A percentile compares a stretch with the other conserved stretches of the same genome.
Evolutionary conservation across 345 rosid species (phyloP).

Genomic region (Lenwebbia sp.): DNA sequence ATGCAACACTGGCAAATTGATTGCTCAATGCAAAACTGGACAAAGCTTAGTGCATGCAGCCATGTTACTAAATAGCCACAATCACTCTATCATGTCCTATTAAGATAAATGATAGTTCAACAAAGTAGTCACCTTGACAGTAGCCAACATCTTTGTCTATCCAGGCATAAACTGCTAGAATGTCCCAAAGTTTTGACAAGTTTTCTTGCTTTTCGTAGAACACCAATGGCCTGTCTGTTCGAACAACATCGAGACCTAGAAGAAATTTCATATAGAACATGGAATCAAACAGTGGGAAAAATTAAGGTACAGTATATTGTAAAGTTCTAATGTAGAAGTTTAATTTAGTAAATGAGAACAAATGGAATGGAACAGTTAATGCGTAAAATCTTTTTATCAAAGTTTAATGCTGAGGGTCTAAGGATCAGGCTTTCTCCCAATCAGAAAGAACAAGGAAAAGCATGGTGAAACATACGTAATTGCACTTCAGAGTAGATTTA

Average conservation of each 20-base stretch:
- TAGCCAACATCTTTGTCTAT: conserved; percentile 89
- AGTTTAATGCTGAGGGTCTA: neutral
- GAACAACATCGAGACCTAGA: conserved; percentile 85
- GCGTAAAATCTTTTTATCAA: neutral
- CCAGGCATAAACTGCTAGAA: conserved; percentile 94
- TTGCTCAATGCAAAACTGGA: neutral
- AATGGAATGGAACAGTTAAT: neutral
- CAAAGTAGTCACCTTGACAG: conserved; percentile 65
- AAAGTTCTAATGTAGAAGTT: neutral
- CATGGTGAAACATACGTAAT: neutral
- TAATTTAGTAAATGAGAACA: neutral
- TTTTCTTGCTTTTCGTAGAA: conserved; percentile 86
- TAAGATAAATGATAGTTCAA: neutral
- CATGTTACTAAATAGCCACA: neutral
- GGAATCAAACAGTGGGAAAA: neutral
- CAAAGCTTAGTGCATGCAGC: neutral
- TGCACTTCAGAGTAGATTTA: neutral
- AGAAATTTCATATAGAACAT: neutral
- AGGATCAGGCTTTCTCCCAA: neutral
- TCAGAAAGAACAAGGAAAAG: neutral
- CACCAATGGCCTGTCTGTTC: conserved; percentile 83
- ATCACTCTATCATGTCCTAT: neutral
- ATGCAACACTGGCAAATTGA: neutral
- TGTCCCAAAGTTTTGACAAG: conserved; percentile 93
- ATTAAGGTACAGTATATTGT: neutral